These are phyloP conservation scores for Taphrina deformans DNA, from an alignment of 1,139 yeast species.

Conservation along the genomic window DNA sequence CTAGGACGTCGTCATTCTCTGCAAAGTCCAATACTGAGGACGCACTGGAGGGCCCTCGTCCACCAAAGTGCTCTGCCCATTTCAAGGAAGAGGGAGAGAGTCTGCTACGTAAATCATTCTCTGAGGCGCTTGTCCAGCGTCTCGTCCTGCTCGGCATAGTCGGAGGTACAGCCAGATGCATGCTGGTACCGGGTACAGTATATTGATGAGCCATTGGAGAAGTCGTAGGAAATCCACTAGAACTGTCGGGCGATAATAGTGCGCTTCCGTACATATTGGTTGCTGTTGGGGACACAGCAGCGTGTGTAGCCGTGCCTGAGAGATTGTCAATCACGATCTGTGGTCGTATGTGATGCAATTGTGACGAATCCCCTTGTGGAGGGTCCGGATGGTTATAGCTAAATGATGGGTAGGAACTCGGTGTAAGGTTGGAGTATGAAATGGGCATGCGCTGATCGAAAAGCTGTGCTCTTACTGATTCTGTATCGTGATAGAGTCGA, in stretches of 20 bases:
- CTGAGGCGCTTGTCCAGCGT: not conserved
- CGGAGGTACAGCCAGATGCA: not conserved
- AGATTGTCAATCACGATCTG: not conserved
- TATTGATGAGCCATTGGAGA: not conserved
- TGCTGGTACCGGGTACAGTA: not conserved
- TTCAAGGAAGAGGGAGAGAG: slow-evolving; percentile 15
- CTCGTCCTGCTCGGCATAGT: not conserved
- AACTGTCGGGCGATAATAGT: not conserved
- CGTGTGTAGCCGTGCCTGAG: not conserved
- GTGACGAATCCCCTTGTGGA: not conserved
- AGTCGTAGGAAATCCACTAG: not conserved
- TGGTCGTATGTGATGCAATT: not conserved
- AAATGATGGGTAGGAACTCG: not conserved
- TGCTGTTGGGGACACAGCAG: not conserved
- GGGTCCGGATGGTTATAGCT: not conserved
- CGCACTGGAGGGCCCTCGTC: not conserved
- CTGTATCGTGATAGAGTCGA: not conserved
- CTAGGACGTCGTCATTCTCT: not conserved
- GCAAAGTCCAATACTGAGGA: slow-evolving; percentile 6
- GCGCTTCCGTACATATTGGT: not conserved
- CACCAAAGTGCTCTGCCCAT: slow-evolving; percentile 32
- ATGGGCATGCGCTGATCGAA: not conserved
- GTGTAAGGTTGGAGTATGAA: not conserved
- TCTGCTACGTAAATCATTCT: not conserved
- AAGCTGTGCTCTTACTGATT: not conserved